A percentile compares a stretch with the other conserved stretches of the same genome.
phyloP scores from a whole-genome alignment of 2,329 filamentous ascomycete species.

The Mycosphaerelloides madeirae region DNA sequence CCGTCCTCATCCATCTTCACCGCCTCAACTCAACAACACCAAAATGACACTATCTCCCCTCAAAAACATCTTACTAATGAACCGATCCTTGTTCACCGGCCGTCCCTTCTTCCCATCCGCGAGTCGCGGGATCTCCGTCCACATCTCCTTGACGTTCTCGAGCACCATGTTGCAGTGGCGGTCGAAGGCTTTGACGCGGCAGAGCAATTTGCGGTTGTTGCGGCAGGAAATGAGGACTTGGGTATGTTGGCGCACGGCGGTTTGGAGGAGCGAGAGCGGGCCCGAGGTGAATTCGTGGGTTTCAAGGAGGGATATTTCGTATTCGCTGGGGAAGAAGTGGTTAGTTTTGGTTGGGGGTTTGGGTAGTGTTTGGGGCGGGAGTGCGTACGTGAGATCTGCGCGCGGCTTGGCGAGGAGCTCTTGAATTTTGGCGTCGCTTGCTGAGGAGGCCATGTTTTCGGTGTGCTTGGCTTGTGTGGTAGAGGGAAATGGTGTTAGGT shows the following conservation, averaged over 20 bases:
- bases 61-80: constrained; percentile 97
- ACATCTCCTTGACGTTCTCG: constrained; percentile 99
- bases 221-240: constrained; percentile 97
- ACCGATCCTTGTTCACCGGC: constrained; percentile 94
- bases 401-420: constrained; percentile 86
- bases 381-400: constrained; percentile 77
- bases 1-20: constrained; percentile 1
- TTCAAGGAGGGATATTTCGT: constrained; percentile 78
- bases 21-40: constrained; percentile 63
- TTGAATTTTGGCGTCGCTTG: constrained; percentile 42
- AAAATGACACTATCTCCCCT: constrained; percentile 84
- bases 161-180: constrained; percentile 99
- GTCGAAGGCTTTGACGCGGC: constrained; percentile 97
- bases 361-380: constrained; percentile 1
- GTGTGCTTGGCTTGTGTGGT: too few species aligned
- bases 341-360: constrained; percentile 7
- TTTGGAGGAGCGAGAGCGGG: constrained; percentile 90
- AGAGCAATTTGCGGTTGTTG: constrained; percentile 96
- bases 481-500: constrained; percentile 3
- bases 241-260: constrained; percentile 86
- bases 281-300: constrained; percentile 76
- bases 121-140: constrained; percentile 86
- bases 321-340: constrained; percentile 58
- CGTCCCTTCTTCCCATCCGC: constrained; percentile 82
- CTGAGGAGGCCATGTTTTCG: constrained; percentile 21